Evolutionary conservation across 352 stramenopile genomes (phyloP).

Genomic region (Pythium biforme): DNA sequence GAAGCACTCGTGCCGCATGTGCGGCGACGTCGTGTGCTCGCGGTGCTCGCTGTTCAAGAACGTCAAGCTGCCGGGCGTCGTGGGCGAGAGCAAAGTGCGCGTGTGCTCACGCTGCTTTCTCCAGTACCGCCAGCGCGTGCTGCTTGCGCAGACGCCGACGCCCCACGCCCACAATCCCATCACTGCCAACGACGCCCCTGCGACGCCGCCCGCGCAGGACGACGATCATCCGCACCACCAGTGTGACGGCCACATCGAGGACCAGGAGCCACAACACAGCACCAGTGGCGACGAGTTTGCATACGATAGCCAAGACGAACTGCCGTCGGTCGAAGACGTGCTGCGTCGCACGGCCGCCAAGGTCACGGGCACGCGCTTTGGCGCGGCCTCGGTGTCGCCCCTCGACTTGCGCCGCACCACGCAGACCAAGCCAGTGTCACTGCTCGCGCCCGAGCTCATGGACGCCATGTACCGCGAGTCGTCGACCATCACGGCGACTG

Average conservation of each 20-base stretch:
- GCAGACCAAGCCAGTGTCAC: conserved; percentile 14
- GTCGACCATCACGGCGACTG: neutral
- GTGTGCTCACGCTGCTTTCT: conserved; percentile 77
- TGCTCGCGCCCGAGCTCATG: conserved; percentile 16
- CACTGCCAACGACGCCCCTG: neutral
- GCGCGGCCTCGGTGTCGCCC: conserved; percentile 1
- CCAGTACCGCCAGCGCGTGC: conserved; percentile 44
- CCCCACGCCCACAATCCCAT: too few species aligned
- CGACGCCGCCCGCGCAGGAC: too few species aligned
- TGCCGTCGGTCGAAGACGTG: conserved; percentile 19
- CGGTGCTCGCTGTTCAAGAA: conserved; percentile 71
- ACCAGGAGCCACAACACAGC: neutral
- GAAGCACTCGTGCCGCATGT: conserved; percentile 81
- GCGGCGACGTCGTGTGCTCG: conserved; percentile 74
- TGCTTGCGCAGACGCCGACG: conserved; percentile 14
- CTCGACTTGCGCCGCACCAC: neutral
- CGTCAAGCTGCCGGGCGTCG: conserved; percentile 56
- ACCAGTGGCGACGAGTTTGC: neutral
- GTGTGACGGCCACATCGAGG: too few species aligned
- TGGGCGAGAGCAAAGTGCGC: conserved; percentile 53
- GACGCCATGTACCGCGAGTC: conserved; percentile 16
- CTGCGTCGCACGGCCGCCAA: conserved; percentile 21
- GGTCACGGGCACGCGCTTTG: neutral
- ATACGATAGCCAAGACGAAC: conserved; percentile 15
- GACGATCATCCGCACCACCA: too few species aligned